Conservation (phyloP, 2,329 filamentous ascomycete genomes). For the Colletotrichum tabaci region DNA sequence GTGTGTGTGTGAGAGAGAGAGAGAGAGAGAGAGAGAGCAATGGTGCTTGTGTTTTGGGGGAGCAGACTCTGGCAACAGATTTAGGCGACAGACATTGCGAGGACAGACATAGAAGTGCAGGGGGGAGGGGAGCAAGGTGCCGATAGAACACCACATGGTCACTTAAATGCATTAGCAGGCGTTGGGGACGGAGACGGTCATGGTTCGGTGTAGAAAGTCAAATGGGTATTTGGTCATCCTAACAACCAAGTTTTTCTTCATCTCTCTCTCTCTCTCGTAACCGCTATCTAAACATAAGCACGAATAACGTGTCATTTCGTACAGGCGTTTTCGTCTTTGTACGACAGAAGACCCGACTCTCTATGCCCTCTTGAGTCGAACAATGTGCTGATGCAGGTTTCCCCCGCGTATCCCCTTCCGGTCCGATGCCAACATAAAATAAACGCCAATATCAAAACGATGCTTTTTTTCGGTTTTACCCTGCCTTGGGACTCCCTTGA, state of each 20-base stretch:
- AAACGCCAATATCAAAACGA: conserved; percentile 24
- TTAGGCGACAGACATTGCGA: neutral
- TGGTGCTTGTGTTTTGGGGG: conserved; percentile 18
- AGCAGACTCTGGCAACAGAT: neutral
- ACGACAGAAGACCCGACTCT: neutral
- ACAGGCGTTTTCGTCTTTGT: neutral
- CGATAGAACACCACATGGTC: neutral
- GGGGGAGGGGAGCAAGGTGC: neutral
- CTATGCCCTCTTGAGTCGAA: neutral
- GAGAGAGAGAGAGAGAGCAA: neutral
- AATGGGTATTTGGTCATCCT: conserved; percentile 33
- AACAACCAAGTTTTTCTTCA: conserved; percentile 31
- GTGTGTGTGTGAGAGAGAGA: too few relatives aligned
- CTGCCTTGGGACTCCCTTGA: neutral
- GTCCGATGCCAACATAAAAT: neutral
- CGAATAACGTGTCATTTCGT: conserved; percentile 1
- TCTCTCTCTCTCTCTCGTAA: conserved; percentile 33
- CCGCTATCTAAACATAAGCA: conserved; percentile 15
- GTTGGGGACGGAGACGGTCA: conserved; percentile 37
- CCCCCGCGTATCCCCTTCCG: neutral
- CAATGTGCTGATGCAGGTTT: conserved; percentile 9
- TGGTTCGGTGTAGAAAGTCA: conserved; percentile 32
- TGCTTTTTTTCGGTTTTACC: neutral
- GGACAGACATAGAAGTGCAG: neutral
- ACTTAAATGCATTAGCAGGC: conserved; percentile 42